A percentile compares a stretch with the other conserved stretches of the same genome.
phyloP scores from a whole-genome alignment of 345 rosid species.

The Heritiera fomes region DNA sequence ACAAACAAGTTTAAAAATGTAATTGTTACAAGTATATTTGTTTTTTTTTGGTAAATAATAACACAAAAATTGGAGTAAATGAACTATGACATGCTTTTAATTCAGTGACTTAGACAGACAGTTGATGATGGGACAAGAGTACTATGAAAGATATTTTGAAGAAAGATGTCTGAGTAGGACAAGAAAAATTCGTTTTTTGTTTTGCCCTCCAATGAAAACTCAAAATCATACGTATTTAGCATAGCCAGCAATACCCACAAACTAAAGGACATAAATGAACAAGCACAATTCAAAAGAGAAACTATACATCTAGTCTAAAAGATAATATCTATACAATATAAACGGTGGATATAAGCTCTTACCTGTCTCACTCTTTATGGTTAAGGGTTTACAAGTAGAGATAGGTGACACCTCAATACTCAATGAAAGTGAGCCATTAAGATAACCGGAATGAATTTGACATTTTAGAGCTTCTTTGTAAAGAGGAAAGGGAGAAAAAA shows the following conservation, averaged over 20 bases:
- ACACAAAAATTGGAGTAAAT: background rate
- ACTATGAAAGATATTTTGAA: background rate
- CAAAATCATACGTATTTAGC: background rate
- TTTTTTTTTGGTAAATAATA: too few relatives aligned
- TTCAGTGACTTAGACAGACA: background rate
- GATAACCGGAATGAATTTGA: background rate
- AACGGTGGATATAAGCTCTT: background rate
- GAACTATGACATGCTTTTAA: too few relatives aligned
- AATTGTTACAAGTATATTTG: background rate
- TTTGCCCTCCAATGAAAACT: background rate
- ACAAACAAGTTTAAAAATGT: background rate
- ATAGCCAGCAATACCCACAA: background rate
- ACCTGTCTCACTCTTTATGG: background rate
- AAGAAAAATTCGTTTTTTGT: background rate
- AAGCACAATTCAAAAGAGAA: background rate
- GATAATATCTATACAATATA: background rate
- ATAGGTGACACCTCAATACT: background rate
- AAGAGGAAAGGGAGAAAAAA: too few relatives aligned
- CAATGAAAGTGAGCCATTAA: background rate
- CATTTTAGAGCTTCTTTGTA: background rate
- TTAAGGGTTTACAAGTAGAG: background rate
- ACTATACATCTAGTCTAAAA: background rate
- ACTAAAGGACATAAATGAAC: background rate
- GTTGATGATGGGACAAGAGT: background rate
- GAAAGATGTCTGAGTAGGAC: background rate